Evolutionary conservation across 257 asterid species (phyloP).

Genomic region (Solanum corneliomulleri): DNA sequence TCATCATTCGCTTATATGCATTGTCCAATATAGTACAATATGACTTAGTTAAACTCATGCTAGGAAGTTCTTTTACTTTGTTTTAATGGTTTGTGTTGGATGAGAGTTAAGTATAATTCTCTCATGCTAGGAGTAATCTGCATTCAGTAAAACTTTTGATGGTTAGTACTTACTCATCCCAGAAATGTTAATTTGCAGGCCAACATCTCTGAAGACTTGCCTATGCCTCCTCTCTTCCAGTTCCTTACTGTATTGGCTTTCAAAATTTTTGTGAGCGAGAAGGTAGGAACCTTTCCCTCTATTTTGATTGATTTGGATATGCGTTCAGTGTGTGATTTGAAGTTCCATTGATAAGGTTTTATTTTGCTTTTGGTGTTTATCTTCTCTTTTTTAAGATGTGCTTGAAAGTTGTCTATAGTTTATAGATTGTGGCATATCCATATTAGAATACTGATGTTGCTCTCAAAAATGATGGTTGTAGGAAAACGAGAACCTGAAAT

Average conservation of each 20-base stretch:
- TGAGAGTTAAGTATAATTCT: neutral
- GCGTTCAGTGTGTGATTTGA: neutral
- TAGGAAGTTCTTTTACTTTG: neutral
- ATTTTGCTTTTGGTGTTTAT: neutral
- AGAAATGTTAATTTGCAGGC: slow-evolving; percentile 35
- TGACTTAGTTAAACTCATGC: neutral
- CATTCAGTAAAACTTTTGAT: neutral
- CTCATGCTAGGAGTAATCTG: neutral
- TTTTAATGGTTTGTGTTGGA: neutral
- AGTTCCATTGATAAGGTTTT: neutral
- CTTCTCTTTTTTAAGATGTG: neutral
- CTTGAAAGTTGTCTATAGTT: neutral
- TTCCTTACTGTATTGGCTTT: slow-evolving; percentile 83
- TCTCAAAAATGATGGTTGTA: neutral
- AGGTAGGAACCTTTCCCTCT: slow-evolving; percentile 26
- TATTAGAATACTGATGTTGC: neutral
- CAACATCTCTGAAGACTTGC: slow-evolving; percentile 54
- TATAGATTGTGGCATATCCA: neutral
- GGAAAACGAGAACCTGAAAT: neutral
- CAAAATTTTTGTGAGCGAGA: slow-evolving; percentile 59
- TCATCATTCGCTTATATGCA: neutral
- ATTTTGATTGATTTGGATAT: neutral
- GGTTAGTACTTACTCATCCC: slow-evolving; percentile 1
- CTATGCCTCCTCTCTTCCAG: slow-evolving; percentile 95
- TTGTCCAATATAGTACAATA: neutral